These are phyloP conservation scores for Mortierella sp. DNA, from an alignment of 371 early-diverging fungal genomes.

Conservation along the genomic window DNA sequence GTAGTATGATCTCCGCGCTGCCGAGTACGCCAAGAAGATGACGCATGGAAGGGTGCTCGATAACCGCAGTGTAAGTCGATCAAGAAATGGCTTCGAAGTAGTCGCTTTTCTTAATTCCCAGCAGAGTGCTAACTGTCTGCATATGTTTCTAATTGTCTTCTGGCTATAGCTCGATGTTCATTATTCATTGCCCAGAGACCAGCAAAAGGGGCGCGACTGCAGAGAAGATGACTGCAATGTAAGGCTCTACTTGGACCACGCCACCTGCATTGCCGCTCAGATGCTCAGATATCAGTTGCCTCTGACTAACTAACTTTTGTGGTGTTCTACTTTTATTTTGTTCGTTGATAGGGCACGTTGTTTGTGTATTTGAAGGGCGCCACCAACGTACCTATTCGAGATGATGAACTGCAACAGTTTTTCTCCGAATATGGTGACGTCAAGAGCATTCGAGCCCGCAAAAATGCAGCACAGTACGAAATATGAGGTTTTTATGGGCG, in stretches of 20 bases:
- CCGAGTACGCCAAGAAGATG: slow-evolving; percentile 41
- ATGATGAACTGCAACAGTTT: slow-evolving; percentile 11
- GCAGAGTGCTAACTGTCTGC: too few relatives aligned
- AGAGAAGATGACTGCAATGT: slow-evolving; percentile 29
- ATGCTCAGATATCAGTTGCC: too few relatives aligned
- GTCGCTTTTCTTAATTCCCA: too few relatives aligned
- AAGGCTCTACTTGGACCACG: background rate
- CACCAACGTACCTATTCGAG: slow-evolving; percentile 3
- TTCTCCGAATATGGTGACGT: slow-evolving; percentile 36
- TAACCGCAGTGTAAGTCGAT: slow-evolving; percentile 32
- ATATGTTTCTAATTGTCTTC: too few relatives aligned
- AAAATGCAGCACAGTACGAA: slow-evolving; percentile 11
- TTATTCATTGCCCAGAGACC: slow-evolving; percentile 40
- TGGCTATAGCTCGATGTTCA: slow-evolving; percentile 51
- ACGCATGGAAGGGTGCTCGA: slow-evolving; percentile 13
- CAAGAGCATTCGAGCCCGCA: slow-evolving; percentile 14
- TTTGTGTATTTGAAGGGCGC: slow-evolving; percentile 23
- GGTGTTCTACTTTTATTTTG: too few relatives aligned
- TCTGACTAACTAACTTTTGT: too few relatives aligned
- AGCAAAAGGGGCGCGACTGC: slow-evolving; percentile 15
- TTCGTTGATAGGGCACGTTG: slow-evolving; percentile 21
- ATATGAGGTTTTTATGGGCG: too few relatives aligned
- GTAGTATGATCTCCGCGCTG: slow-evolving; percentile 51
- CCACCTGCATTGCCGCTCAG: too few relatives aligned
- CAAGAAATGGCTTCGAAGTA: too few relatives aligned